phyloP scores from a whole-genome alignment of 2,329 filamentous ascomycete genomes.

The Ophioceras dolichostomum region DNA sequence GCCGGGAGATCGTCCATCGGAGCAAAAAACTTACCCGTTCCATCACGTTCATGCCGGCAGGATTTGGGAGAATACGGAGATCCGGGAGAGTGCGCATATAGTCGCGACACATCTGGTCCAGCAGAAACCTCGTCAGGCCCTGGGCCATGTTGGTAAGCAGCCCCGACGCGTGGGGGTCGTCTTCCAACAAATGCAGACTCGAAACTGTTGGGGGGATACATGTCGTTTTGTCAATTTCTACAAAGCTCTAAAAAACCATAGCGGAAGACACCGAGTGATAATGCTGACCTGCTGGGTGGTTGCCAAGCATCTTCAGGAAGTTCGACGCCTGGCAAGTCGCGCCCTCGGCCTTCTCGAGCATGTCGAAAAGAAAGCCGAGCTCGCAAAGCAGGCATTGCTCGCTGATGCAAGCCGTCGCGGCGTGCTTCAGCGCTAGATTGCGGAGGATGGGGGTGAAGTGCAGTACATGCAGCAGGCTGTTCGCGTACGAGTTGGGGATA shows the following conservation, averaged over 20 bases:
- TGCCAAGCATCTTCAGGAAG: constrained; percentile 78
- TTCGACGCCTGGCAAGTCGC: constrained; percentile 96
- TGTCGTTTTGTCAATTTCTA: too few relatives aligned
- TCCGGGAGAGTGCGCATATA: constrained; percentile 55
- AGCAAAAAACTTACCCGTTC: constrained; percentile 43
- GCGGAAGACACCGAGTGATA: too few relatives aligned
- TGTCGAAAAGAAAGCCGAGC: constrained; percentile 90
- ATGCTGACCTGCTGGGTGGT: constrained; percentile 62
- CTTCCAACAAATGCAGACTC: constrained; percentile 66
- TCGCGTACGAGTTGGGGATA: constrained; percentile 93
- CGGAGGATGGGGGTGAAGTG: constrained; percentile 81
- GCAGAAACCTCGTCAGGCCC: constrained; percentile 69
- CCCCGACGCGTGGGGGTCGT: constrained; percentile 51
- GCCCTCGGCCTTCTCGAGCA: constrained; percentile 91
- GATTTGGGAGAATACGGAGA: too few relatives aligned
- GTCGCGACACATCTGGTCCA: constrained; percentile 70
- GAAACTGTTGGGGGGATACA: too few relatives aligned
- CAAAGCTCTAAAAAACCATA: too few relatives aligned
- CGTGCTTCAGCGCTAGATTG: constrained; percentile 80
- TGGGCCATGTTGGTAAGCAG: constrained; percentile 56
- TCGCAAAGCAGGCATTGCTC: constrained; percentile 87
- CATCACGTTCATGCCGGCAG: constrained; percentile 50
- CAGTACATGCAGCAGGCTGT: constrained; percentile 80
- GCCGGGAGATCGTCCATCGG: too few relatives aligned
- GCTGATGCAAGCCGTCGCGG: constrained; percentile 70